Evolutionary conservation across 805 yeast species (phyloP).

Genomic region (Wickerhamomyces kurtzmanii): DNA sequence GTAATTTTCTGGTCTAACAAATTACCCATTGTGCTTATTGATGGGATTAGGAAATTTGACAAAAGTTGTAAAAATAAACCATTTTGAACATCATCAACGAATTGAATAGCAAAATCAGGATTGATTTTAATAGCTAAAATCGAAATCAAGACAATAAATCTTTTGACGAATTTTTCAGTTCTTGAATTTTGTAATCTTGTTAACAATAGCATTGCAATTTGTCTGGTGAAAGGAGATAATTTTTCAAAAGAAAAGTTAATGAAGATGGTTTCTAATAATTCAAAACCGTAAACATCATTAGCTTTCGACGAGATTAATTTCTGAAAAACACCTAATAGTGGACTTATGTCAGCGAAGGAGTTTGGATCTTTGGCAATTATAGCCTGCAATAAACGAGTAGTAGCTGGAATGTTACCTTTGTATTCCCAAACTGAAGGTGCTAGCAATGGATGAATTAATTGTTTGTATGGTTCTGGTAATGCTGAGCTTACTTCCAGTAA

Average conservation of each 20-base stretch:
- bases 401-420: conserved; percentile 88
- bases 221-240: conserved; percentile 48
- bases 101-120: conserved; percentile 45
- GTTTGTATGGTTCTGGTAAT: conserved; percentile 57
- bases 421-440: conserved; percentile 93
- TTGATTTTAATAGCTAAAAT: conserved; percentile 34
- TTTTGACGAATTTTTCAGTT: conserved; percentile 73
- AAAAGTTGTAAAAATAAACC: conserved; percentile 43
- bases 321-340: conserved; percentile 94
- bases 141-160: conserved; percentile 56
- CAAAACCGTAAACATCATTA: conserved; percentile 79
- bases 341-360: conserved; percentile 43
- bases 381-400: conserved; percentile 68
- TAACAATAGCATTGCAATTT: conserved; percentile 66
- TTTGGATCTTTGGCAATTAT: conserved; percentile 34
- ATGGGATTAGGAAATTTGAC: conserved; percentile 26
- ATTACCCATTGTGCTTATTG: conserved; percentile 36
- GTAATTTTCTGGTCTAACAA: conserved; percentile 46
- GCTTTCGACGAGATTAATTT: conserved; percentile 78
- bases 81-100: conserved; percentile 67
- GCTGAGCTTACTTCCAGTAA: conserved; percentile 57
- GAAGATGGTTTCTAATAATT: conserved; percentile 64
- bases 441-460: conserved; percentile 69
- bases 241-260: conserved; percentile 38
- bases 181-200: conserved; percentile 73